Evolutionary conservation across 169 alveolate species (phyloP).

Genomic region (Plasmodium knowlesi): DNA sequence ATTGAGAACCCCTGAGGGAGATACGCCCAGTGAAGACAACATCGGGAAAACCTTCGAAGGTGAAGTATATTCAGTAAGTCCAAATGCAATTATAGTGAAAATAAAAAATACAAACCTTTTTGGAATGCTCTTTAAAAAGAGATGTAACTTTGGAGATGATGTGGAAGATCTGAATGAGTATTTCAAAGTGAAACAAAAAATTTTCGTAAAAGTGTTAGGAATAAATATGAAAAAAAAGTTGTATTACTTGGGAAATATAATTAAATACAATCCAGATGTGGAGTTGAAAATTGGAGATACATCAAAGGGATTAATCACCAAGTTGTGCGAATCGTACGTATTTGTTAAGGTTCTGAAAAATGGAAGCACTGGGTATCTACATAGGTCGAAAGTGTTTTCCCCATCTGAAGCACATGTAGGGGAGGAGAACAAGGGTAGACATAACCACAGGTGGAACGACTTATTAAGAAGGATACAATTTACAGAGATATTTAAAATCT

Average conservation of each 20-base stretch:
- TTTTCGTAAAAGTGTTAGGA: conserved; percentile 34
- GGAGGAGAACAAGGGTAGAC: neutral
- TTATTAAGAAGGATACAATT: neutral
- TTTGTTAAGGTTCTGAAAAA: conserved; percentile 53
- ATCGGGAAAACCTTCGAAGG: conserved; percentile 63
- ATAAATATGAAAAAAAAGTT: conserved; percentile 25
- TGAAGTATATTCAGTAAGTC: conserved; percentile 12
- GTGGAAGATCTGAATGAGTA: conserved; percentile 26
- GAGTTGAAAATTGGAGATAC: conserved; percentile 13
- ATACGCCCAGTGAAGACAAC: neutral
- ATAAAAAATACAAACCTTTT: neutral
- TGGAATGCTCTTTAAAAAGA: conserved; percentile 52
- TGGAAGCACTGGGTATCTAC: conserved; percentile 62
- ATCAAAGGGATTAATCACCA: conserved; percentile 59
- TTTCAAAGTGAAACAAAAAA: conserved; percentile 20
- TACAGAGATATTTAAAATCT: conserved; percentile 33
- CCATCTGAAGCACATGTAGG: neutral
- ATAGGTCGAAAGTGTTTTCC: conserved; percentile 23
- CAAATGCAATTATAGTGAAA: conserved; percentile 1
- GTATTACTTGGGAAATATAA: conserved; percentile 29
- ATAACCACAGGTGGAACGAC: neutral
- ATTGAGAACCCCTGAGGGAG: neutral
- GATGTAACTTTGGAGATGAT: conserved; percentile 58
- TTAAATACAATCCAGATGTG: conserved; percentile 47
- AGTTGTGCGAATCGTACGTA: conserved; percentile 42